Base-by-base conservation (phyloP, 495 filamentous ascomycete genomes). In the Aspergillus mulundensis region DNA sequence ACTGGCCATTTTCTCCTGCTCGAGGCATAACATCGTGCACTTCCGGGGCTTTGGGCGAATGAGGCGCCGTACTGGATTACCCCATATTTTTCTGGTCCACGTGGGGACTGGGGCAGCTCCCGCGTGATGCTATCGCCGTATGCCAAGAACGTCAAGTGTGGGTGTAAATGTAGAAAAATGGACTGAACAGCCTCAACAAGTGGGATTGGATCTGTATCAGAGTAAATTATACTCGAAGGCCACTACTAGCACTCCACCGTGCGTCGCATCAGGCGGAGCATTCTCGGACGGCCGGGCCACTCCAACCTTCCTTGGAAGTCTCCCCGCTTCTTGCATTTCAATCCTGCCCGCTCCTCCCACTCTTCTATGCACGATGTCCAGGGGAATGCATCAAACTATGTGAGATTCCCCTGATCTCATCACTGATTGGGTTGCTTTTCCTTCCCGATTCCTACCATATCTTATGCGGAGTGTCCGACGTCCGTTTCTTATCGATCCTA, bases 381-480 rank as follows among this genome's bases (percentile, higher is more conserved):
- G 48, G 56, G 56, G 47, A 52, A 38, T 46, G 41, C 36, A 30
- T 39, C 42, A 10, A 41, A 24, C 18, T 43, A 42, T 56, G 41
- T 47, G 41, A 53, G n/a, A 43, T 43, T 25, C 38, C 50, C 34
- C 50, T 43, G 23, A 43, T 12, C 39, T 53, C n/a, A 10, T 50
- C 45, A 60, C 57, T 63, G 54, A 50, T 55, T 21, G 23, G 53
- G 46, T 28, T 36, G 28, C 32, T 36, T 32, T 48, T 50, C 43
- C 16, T 49, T 44, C 42, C 15, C 15, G 16, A 25, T 12, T 21
- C 45, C 7, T 32, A 32, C 28, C 15, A 24, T 56, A 36, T 36
- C 14, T 25, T 20, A 21, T 44, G 3, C 38, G 32, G 39, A 10
- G n/a, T 7, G 10, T 30, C 7, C 8, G n/a, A 19, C 10, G 41